These are phyloP conservation scores for Sphaerulina musiva DNA, from an alignment of 2,329 filamentous ascomycete genomes.

Conservation along the genomic window DNA sequence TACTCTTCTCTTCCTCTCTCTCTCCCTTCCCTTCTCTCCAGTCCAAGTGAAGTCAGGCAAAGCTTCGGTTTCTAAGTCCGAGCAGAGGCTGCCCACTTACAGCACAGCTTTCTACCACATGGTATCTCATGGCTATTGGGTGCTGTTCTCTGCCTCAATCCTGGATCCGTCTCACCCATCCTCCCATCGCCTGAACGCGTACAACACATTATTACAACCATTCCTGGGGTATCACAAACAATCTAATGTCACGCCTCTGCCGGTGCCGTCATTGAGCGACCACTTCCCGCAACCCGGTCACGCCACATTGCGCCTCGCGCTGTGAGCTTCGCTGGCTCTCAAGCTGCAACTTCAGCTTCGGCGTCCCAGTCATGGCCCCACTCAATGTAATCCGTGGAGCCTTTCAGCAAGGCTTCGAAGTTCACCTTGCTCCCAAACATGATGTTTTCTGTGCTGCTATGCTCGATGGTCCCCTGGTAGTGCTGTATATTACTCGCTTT, in stretches of 20 bases:
- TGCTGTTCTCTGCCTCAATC: not conserved
- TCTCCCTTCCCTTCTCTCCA: no score
- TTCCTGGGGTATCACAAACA: not conserved
- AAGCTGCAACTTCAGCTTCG: not conserved
- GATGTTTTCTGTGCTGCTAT: constrained; percentile 31
- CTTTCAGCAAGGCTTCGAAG: constrained; percentile 34
- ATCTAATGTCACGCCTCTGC: not conserved
- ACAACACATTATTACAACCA: not conserved
- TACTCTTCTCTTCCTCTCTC: no score
- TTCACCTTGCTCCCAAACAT: constrained; percentile 39
- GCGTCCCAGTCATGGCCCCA: constrained; percentile 1
- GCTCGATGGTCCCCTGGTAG: constrained; percentile 26
- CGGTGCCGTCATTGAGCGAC: no score
- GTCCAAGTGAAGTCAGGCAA: no score
- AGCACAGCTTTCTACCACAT: no score
- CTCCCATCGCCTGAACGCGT: not conserved
- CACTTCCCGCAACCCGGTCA: not conserved
- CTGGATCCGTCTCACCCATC: not conserved
- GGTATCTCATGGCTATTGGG: not conserved
- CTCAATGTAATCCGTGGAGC: constrained; percentile 18
- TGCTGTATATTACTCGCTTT: constrained; percentile 36
- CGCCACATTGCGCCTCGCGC: not conserved
- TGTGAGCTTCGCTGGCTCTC: not conserved
- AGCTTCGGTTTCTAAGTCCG: no score
- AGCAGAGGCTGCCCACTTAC: no score